Evolutionary conservation across 2,329 filamentous ascomycete genomes (phyloP).

Genomic region (Dothistroma septosporum): DNA sequence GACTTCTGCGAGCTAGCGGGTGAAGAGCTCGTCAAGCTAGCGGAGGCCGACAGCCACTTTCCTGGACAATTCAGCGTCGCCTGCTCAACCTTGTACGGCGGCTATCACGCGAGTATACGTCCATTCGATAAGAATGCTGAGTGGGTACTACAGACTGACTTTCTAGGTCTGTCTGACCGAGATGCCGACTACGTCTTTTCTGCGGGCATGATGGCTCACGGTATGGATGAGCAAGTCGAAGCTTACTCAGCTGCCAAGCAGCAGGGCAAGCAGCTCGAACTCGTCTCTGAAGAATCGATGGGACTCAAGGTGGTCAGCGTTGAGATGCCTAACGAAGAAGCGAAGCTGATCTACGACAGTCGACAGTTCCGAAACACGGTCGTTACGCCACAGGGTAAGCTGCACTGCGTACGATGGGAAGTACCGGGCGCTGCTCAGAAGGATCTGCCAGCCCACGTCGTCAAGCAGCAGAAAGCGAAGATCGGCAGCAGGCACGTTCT

Average conservation of each 20-base stretch:
- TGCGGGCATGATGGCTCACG: slow-evolving; percentile 48
- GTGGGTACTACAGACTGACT: slow-evolving; percentile 23
- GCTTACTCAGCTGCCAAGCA: slow-evolving; percentile 14
- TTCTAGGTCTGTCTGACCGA: slow-evolving; percentile 40
- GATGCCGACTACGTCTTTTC: slow-evolving; percentile 50
- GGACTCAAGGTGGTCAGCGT: slow-evolving; percentile 60
- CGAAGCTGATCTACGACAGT: slow-evolving; percentile 49
- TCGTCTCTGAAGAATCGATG: slow-evolving; percentile 47
- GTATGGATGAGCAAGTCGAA: slow-evolving; percentile 31
- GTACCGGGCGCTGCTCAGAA: slow-evolving; percentile 36
- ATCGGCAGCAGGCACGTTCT: slow-evolving; percentile 54
- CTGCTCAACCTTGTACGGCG: slow-evolving; percentile 64
- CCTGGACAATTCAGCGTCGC: slow-evolving; percentile 81
- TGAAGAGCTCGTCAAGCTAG: slow-evolving; percentile 61
- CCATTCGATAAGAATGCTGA: slow-evolving; percentile 23
- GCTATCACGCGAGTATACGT: slow-evolving; percentile 38
- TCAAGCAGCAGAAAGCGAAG: slow-evolving; percentile 21
- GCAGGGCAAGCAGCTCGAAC: slow-evolving; percentile 35
- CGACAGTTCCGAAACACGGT: slow-evolving; percentile 36
- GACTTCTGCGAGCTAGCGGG: slow-evolving; percentile 63
- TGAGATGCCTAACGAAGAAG: slow-evolving; percentile 42
- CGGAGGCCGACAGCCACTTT: slow-evolving; percentile 50
- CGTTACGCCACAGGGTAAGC: slow-evolving; percentile 51
- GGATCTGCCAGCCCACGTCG: slow-evolving; percentile 24
- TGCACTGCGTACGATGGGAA: slow-evolving; percentile 50